phyloP scores from a whole-genome alignment of 2,329 filamentous ascomycete genomes.

The Neoarthrinium moseri region DNA sequence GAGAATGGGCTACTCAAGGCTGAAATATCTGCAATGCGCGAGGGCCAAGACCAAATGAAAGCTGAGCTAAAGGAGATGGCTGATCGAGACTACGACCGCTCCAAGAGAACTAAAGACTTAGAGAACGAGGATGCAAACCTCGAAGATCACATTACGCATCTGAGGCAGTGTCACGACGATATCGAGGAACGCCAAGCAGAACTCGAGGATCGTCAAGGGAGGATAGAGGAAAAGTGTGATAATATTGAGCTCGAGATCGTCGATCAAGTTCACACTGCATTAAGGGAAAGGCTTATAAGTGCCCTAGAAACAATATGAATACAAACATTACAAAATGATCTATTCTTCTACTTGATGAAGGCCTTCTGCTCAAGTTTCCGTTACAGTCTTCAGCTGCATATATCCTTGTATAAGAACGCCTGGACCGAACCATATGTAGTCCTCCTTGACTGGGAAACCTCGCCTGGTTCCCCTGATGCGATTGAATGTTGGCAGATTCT shows the following conservation, averaged over 20 bases:
- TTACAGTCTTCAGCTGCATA: too few relatives aligned
- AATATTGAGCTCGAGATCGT: conserved; percentile 6
- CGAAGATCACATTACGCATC: neutral
- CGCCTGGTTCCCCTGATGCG: too few relatives aligned
- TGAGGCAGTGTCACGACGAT: neutral
- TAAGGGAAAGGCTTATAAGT: conserved; percentile 6
- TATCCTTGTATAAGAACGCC: too few relatives aligned
- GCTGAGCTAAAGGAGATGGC: conserved; percentile 1
- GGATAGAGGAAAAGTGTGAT: conserved; percentile 9
- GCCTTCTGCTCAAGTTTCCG: too few relatives aligned
- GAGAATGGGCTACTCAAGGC: conserved; percentile 3
- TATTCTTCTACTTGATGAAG: neutral
- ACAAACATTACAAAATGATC: neutral
- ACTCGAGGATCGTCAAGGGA: conserved; percentile 7
- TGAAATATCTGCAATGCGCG: conserved; percentile 4
- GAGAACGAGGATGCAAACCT: conserved; percentile 3
- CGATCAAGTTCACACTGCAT: conserved; percentile 8
- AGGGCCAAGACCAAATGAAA: conserved; percentile 5
- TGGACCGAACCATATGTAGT: too few relatives aligned
- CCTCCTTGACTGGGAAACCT: too few relatives aligned
- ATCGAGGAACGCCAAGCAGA: conserved; percentile 5
- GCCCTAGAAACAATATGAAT: conserved; percentile 10
- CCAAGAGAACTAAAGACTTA: conserved; percentile 2
- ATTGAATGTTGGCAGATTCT: too few relatives aligned
- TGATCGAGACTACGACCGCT: neutral